Conservation (phyloP, 2,329 filamentous ascomycete genomes). For the Alternaria angustiovoidea region DNA sequence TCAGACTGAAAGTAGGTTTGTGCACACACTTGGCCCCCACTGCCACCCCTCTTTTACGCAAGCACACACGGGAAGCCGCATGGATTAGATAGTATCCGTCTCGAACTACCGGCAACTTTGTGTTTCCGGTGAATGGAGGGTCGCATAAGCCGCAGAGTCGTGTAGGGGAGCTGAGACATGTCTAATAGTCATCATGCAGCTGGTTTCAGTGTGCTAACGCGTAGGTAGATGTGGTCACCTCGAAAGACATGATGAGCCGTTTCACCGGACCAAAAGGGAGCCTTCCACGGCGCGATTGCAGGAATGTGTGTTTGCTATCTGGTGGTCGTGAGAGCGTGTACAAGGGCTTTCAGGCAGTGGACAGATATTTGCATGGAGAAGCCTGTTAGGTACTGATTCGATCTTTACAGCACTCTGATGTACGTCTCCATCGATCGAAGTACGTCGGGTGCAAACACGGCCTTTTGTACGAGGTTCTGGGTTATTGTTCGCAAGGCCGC, state of each 20-base stretch:
- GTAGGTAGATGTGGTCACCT: not conserved
- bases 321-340: not conserved
- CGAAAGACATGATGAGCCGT: not conserved
- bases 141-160: not conserved
- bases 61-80: constrained; percentile 7
- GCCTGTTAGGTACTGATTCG: not conserved
- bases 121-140: constrained; percentile 15
- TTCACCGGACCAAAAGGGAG: not conserved
- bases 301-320: not conserved
- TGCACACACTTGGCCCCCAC: not conserved
- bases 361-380: not conserved
- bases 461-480: not conserved
- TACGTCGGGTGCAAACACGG: not conserved
- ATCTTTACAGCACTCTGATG: not conserved
- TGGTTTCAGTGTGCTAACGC: not conserved
- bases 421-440: not conserved
- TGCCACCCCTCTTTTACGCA: not conserved
- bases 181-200: not conserved
- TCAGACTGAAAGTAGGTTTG: not conserved
- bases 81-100: constrained; percentile 5
- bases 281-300: not conserved
- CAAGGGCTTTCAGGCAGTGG: not conserved
- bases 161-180: not conserved
- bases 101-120: constrained; percentile 4
- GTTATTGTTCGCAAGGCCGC: not conserved